These are phyloP conservation scores for Ulmus americana DNA, from an alignment of 331 rosid species.

Conservation along the genomic window DNA sequence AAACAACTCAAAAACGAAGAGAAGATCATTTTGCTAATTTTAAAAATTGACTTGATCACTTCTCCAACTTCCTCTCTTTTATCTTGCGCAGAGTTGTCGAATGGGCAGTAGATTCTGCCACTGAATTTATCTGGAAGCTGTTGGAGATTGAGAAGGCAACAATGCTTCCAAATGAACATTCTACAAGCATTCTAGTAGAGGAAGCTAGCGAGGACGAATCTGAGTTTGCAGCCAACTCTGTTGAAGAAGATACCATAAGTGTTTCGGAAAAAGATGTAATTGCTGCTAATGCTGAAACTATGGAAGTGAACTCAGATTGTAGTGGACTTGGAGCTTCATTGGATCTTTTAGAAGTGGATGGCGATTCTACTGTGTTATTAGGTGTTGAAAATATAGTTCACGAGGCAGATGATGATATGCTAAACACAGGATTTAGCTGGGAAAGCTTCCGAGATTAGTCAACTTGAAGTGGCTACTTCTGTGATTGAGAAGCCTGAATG, in stretches of 20 bases:
- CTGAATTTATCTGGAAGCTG: conserved; percentile 43
- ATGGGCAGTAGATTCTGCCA: conserved; percentile 42
- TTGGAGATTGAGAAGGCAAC: conserved; percentile 44
- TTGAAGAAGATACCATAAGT: conserved; percentile 19
- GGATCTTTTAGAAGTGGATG: conserved; percentile 5
- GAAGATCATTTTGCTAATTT: too few relatives aligned
- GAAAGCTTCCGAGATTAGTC: conserved; percentile 6
- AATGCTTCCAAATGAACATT: conserved; percentile 20
- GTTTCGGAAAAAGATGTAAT: conserved; percentile 21
- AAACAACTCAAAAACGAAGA: too few relatives aligned
- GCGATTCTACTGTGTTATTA: conserved; percentile 11
- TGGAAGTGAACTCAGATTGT: conserved; percentile 16
- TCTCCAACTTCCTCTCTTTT: too few relatives aligned
- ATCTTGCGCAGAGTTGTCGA: conserved; percentile 35
- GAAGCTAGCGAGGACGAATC: conserved; percentile 23
- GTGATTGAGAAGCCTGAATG: neutral
- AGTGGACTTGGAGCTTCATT: conserved; percentile 25
- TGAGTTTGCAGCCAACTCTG: conserved; percentile 5
- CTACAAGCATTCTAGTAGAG: conserved; percentile 13
- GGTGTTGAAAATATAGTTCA: conserved; percentile 11
- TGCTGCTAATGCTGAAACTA: conserved; percentile 19
- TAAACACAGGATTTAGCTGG: conserved; percentile 6
- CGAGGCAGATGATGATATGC: conserved; percentile 16
- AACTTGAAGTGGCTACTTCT: conserved; percentile 12
- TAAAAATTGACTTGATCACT: too few relatives aligned